Evolutionary conservation across 2,329 filamentous ascomycete genomes (phyloP).

Genomic region (Aspergillus intermedius): DNA sequence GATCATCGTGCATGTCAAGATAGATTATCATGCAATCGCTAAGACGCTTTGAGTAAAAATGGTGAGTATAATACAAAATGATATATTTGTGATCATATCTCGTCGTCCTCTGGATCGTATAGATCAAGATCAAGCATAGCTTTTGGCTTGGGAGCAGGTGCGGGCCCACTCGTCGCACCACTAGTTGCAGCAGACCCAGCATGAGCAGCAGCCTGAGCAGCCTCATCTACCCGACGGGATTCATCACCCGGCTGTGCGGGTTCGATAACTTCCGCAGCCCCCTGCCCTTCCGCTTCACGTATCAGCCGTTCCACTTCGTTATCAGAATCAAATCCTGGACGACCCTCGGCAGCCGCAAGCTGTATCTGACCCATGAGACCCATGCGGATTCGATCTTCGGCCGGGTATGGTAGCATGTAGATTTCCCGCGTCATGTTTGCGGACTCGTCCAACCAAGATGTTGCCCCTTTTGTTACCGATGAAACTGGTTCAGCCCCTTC

Average conservation of each 20-base stretch:
- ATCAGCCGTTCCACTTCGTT: conserved; percentile 38
- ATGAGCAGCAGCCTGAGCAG: conserved; percentile 27
- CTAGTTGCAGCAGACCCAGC: conserved; percentile 20
- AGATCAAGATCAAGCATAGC: conserved; percentile 39
- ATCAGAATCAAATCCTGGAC: conserved; percentile 50
- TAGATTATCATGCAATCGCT: background rate
- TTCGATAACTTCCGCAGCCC: conserved; percentile 39
- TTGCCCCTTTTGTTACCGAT: conserved; percentile 34
- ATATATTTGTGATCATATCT: conserved; percentile 23
- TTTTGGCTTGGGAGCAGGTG: conserved; percentile 27
- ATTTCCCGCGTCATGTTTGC: conserved; percentile 34
- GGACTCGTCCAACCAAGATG: conserved; percentile 36
- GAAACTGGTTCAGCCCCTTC: conserved; percentile 26
- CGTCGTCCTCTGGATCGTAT: conserved; percentile 42
- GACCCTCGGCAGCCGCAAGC: conserved; percentile 45
- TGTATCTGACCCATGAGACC: conserved; percentile 43
- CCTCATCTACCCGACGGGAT: conserved; percentile 26
- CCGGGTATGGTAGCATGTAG: conserved; percentile 40
- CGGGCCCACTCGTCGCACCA: conserved; percentile 8
- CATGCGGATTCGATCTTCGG: conserved; percentile 39
- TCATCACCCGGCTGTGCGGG: conserved; percentile 27
- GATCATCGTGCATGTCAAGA: too few species aligned
- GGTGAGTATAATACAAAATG: background rate
- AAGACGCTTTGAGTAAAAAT: background rate
- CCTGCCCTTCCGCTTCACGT: conserved; percentile 51